Evolutionary conservation across 2,329 filamentous ascomycete genomes (phyloP).

Genomic region (Cladosporium velox): DNA sequence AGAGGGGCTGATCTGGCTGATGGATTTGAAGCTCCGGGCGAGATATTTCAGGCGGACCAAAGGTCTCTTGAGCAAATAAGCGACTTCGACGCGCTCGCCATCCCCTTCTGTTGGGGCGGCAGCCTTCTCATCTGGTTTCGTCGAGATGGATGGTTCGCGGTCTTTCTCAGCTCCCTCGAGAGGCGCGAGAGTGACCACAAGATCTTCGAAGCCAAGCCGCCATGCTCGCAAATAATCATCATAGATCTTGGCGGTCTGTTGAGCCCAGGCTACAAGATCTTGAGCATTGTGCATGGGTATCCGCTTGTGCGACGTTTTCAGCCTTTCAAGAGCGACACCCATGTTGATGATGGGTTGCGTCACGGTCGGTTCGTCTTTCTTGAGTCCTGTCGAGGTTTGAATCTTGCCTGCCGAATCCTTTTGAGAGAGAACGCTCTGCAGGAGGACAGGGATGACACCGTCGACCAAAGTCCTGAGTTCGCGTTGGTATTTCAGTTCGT

Average conservation of each 20-base stretch:
- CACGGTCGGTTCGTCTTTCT: constrained; percentile 61
- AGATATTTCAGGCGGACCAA: constrained; percentile 86
- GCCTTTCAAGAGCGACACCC: constrained; percentile 83
- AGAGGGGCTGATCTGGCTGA: constrained; percentile 58
- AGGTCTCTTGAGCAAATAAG: constrained; percentile 86
- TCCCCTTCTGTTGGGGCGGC: constrained; percentile 57
- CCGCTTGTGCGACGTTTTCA: constrained; percentile 77
- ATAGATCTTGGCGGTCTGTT: constrained; percentile 76
- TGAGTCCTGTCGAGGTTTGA: constrained; percentile 34
- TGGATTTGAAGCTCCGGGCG: constrained; percentile 74
- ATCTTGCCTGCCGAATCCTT: constrained; percentile 53
- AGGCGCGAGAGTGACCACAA: constrained; percentile 89
- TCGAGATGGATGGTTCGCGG: constrained; percentile 57
- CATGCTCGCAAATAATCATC: constrained; percentile 82
- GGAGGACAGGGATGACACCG: constrained; percentile 88
- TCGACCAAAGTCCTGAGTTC: constrained; percentile 93
- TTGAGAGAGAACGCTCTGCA: constrained; percentile 79
- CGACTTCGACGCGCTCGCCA: constrained; percentile 90
- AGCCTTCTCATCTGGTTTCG: neutral
- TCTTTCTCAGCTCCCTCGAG: constrained; percentile 58
- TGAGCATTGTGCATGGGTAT: constrained; percentile 74
- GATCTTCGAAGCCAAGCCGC: constrained; percentile 90
- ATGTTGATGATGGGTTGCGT: constrained; percentile 91
- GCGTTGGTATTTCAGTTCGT: constrained; percentile 84
- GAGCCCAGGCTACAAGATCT: constrained; percentile 77